Conservation (phyloP, 495 filamentous ascomycete genomes). For the Aspergillus taichungensis region DNA sequence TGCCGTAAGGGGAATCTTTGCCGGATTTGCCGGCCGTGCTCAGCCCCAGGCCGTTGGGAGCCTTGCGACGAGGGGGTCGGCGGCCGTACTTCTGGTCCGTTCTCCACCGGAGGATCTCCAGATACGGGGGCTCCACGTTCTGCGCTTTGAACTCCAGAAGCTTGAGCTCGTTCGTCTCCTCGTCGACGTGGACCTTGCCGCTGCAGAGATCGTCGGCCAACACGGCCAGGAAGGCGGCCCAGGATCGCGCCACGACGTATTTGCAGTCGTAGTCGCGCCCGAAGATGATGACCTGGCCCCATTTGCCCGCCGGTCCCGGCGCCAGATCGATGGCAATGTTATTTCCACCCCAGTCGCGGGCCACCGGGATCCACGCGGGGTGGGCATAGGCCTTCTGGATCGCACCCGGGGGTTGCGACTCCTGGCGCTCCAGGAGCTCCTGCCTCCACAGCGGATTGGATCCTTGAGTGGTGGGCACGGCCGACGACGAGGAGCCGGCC, state of each 20-base stretch:
- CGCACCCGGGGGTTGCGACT: conserved; percentile 75
- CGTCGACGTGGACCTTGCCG: conserved; percentile 80
- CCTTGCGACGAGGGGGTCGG: conserved; percentile 36
- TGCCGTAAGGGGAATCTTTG: conserved; percentile 45
- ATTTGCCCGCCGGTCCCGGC: conserved; percentile 79
- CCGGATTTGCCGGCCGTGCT: conserved; percentile 30
- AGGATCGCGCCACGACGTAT: conserved; percentile 89
- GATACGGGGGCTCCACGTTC: conserved; percentile 84
- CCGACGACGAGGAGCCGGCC: conserved; percentile 52
- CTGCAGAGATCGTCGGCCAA: conserved; percentile 85
- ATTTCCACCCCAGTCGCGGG: conserved; percentile 97
- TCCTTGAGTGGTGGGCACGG: conserved; percentile 36
- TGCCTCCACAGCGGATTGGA: conserved; percentile 67
- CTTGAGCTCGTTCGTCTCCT: conserved; percentile 86
- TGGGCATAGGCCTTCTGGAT: conserved; percentile 93
- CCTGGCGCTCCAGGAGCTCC: conserved; percentile 75
- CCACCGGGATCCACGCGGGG: conserved; percentile 91
- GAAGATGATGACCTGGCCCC: conserved; percentile 95
- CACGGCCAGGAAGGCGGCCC: conserved; percentile 77
- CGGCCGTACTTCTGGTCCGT: conserved; percentile 91
- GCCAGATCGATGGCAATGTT: conserved; percentile 90
- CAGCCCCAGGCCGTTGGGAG: conserved; percentile 31
- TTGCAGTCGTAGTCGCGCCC: conserved; percentile 98
- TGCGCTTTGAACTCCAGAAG: conserved; percentile 80
- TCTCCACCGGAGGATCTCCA: conserved; percentile 90